Evolutionary conservation across 192 early-diverging fungal genomes (phyloP).

Genomic region (Coemansia reversa): DNA sequence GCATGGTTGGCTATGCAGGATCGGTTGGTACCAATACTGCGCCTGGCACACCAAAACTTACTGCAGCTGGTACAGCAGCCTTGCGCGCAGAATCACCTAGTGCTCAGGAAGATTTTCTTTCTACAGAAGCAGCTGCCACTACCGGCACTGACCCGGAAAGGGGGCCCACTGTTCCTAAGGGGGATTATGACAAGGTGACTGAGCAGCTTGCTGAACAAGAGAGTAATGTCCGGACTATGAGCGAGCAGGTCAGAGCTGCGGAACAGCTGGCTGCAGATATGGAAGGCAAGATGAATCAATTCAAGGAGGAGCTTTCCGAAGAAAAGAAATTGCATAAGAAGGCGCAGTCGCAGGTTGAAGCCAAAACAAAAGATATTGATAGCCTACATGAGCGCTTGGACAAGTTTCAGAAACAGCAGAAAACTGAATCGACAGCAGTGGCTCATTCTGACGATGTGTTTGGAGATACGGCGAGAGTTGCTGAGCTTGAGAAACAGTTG

Average conservation of each 20-base stretch:
- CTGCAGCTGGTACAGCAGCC: conserved; percentile 7
- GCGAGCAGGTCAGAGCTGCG: conserved; percentile 12
- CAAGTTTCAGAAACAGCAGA: conserved; percentile 9
- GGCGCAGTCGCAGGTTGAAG: conserved; percentile 22
- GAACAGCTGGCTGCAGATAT: conserved; percentile 1
- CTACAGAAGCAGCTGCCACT: not conserved
- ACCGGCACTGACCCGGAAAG: not conserved
- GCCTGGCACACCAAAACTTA: conserved; percentile 35
- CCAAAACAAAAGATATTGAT: conserved; percentile 15
- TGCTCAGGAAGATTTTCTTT: not conserved
- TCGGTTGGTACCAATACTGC: conserved; percentile 21
- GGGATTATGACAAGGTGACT: conserved; percentile 32
- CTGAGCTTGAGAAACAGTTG: conserved; percentile 35
- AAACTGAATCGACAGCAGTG: not conserved
- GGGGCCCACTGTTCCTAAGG: conserved; percentile 22
- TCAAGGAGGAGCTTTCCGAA: conserved; percentile 4
- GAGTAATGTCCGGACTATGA: conserved; percentile 24
- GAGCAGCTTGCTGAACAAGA: conserved; percentile 26
- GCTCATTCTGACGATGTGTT: not conserved
- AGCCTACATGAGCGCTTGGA: conserved; percentile 12
- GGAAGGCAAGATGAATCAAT: not conserved
- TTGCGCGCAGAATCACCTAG: conserved; percentile 37
- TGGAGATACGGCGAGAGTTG: conserved; percentile 8
- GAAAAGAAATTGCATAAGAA: conserved; percentile 22
- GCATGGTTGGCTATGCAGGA: conserved; percentile 29